Percentiles rank a stretch among this genome's conserved stretches.
Evolutionary conservation across 2,329 filamentous ascomycete species (phyloP).

Genomic region (Exophiala alcalophila): DNA sequence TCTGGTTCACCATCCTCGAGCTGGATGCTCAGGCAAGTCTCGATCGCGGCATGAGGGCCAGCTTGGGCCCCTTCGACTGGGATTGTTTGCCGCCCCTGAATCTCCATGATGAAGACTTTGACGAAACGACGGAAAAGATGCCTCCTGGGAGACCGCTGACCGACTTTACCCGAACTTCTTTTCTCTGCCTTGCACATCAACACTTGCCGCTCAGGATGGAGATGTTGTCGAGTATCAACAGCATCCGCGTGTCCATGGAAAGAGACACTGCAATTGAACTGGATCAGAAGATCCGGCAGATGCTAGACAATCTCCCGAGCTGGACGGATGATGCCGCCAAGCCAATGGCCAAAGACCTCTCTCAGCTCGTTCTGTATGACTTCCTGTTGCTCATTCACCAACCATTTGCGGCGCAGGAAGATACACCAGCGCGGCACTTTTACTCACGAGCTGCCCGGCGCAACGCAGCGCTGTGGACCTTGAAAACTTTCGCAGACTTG

Average conservation of each 20-base stretch:
- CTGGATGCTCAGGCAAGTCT: conserved; percentile 56
- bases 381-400: conserved; percentile 34
- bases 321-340: conserved; percentile 20
- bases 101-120: conserved; percentile 33
- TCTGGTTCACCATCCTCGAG: conserved; percentile 58
- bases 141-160: conserved; percentile 25
- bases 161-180: conserved; percentile 33
- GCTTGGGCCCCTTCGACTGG: conserved; percentile 43
- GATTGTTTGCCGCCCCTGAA: conserved; percentile 47
- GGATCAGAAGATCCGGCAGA: conserved; percentile 31
- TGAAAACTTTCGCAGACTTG: conserved; percentile 22
- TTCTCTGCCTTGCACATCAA: conserved; percentile 30
- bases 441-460: conserved; percentile 31
- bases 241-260: conserved; percentile 27
- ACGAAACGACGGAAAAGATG: conserved; percentile 19
- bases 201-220: conserved; percentile 32
- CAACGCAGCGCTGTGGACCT: conserved; percentile 23
- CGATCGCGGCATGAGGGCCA: conserved; percentile 54
- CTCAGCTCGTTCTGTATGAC: conserved; percentile 33
- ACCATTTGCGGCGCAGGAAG: conserved; percentile 31
- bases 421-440: conserved; percentile 29
- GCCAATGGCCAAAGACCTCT: conserved; percentile 26
- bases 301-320: conserved; percentile 31
- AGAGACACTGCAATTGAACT: conserved; percentile 32
- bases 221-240: conserved; percentile 33